These are phyloP conservation scores for Geotrichum fermentans DNA, from an alignment of 1,139 yeast genomes.

Conservation along the genomic window DNA sequence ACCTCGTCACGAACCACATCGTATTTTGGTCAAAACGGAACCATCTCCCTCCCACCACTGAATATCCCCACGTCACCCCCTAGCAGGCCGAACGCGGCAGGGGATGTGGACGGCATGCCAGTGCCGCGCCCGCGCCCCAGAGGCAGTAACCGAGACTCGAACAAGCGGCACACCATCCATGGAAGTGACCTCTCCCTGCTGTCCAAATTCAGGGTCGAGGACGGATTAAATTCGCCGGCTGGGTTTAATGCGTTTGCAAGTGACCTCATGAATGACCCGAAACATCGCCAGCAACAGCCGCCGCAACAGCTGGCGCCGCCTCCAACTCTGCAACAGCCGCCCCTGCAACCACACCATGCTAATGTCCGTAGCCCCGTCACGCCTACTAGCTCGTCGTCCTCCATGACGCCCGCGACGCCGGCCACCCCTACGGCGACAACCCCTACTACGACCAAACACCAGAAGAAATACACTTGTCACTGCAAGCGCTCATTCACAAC, in stretches of 20 bases:
- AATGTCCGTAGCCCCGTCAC: background rate
- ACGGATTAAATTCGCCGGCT: slow-evolving; percentile 8
- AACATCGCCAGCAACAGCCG: slow-evolving; percentile 3
- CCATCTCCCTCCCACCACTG: too few species aligned
- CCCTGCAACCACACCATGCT: too few species aligned
- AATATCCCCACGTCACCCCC: too few species aligned
- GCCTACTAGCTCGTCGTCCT: background rate
- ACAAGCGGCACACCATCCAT: slow-evolving; percentile 7
- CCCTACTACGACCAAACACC: slow-evolving; percentile 16
- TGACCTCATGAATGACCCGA: background rate
- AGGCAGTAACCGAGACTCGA: background rate
- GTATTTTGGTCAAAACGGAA: background rate
- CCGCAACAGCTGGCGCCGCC: background rate
- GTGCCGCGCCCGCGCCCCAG: background rate
- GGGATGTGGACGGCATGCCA: background rate
- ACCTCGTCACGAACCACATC: slow-evolving; percentile 2
- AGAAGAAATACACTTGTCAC: slow-evolving; percentile 56
- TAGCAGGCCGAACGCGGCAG: background rate
- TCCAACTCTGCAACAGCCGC: background rate
- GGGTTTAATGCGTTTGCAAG: background rate
- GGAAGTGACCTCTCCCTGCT: slow-evolving; percentile 8
- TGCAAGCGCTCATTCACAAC: slow-evolving; percentile 74
- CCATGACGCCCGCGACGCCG: background rate
- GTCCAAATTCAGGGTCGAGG: slow-evolving; percentile 8
- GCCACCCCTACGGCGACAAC: background rate